Percentiles rank a stretch among this genome's conserved stretches.
These are phyloP conservation scores for Sclerotinia sclerotiorum DNA, from an alignment of 2,329 filamentous ascomycete genomes.

Conservation along the genomic window DNA sequence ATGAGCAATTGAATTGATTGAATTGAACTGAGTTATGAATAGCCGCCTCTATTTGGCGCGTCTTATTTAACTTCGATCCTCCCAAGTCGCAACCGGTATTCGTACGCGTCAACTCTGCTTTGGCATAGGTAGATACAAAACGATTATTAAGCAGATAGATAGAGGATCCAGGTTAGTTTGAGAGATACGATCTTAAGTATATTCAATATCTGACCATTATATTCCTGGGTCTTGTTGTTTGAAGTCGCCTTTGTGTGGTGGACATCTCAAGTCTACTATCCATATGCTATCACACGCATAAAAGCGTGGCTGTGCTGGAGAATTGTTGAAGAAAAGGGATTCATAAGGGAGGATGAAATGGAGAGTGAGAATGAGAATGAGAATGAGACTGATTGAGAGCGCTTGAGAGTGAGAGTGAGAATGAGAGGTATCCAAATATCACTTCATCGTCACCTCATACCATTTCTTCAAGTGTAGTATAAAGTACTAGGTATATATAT, in stretches of 20 bases:
- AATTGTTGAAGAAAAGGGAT: not conserved
- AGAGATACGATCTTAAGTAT: not conserved
- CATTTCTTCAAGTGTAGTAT: not conserved
- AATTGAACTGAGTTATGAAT: not conserved
- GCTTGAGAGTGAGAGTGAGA: no score
- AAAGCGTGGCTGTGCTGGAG: not conserved
- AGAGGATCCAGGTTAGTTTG: not conserved
- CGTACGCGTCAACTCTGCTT: conserved; percentile 1
- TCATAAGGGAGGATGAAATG: not conserved
- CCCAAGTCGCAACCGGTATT: not conserved
- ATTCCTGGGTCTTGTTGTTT: not conserved
- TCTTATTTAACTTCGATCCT: not conserved
- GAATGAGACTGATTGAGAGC: no score
- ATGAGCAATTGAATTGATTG: conserved; percentile 2
- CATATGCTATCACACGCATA: not conserved
- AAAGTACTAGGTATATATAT: no score
- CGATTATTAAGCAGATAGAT: not conserved
- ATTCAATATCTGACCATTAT: not conserved
- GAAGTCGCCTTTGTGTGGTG: not conserved
- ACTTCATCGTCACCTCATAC: not conserved
- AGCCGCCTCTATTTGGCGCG: conserved; percentile 14
- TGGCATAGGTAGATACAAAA: not conserved
- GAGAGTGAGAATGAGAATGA: no score
- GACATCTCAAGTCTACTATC: not conserved
- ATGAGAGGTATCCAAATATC: not conserved